These are phyloP conservation scores for Nicotiana knightiana DNA, from an alignment of 257 asterid species.

Conservation along the genomic window DNA sequence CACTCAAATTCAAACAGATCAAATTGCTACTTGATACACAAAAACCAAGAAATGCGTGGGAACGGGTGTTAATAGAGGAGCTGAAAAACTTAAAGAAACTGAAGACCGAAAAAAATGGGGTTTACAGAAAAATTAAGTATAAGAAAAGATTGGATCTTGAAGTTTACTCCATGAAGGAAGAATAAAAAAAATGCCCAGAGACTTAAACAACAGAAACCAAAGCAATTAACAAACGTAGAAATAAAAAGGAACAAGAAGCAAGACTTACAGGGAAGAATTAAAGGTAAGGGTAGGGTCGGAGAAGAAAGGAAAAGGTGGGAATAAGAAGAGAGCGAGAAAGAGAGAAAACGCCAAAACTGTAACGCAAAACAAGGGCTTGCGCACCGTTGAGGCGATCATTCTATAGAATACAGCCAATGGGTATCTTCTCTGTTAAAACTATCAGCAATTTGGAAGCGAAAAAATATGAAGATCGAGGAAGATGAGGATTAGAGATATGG, in stretches of 20 bases:
- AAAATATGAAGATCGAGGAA: background rate
- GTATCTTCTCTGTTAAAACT: background rate
- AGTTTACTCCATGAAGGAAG: background rate
- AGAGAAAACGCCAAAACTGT: slow-evolving; percentile 32
- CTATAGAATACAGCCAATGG: background rate
- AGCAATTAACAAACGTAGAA: background rate
- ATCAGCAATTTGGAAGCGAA: background rate
- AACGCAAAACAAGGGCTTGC: slow-evolving; percentile 44
- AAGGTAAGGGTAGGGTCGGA: slow-evolving; percentile 16
- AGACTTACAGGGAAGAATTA: slow-evolving; percentile 45
- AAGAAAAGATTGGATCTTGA: background rate
- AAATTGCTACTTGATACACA: background rate
- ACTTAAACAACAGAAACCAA: background rate
- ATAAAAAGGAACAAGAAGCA: background rate
- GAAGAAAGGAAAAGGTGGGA: slow-evolving; percentile 49
- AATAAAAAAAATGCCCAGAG: background rate
- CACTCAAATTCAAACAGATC: slow-evolving; percentile 6
- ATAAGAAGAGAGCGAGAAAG: slow-evolving; percentile 38
- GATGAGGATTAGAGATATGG: background rate
- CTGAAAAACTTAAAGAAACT: background rate
- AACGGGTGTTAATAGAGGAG: background rate
- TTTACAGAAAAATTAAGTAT: background rate
- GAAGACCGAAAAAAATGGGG: background rate
- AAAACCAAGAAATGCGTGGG: background rate
- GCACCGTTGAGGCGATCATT: slow-evolving; percentile 50